These are phyloP conservation scores for Tylopilus cervinicoccineus DNA, from an alignment of 768 basidiomycete genomes.

Conservation along the genomic window DNA sequence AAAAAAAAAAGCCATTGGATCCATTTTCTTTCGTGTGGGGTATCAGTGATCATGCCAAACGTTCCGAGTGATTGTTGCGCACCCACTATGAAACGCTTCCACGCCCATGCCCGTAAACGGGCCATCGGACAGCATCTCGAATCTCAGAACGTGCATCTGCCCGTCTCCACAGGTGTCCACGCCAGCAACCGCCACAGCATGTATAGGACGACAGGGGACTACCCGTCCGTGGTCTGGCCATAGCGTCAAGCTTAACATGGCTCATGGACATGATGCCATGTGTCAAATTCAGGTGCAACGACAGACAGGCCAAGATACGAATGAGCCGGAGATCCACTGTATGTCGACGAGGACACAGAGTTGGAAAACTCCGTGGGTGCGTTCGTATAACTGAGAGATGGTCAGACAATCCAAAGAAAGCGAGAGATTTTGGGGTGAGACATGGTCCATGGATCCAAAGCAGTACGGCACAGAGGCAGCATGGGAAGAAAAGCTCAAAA, in stretches of 20 bases:
- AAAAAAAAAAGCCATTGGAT: too few relatives aligned
- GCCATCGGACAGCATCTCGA: conserved; percentile 17
- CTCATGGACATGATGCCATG: conserved; percentile 19
- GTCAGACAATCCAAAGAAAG: conserved; percentile 7
- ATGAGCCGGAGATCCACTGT: conserved; percentile 39
- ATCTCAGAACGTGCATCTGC: not conserved
- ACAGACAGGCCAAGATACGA: conserved; percentile 29
- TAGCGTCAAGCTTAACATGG: not conserved
- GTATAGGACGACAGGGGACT: not conserved
- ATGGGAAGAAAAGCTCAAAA: conserved; percentile 22
- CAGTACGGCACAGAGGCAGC: conserved; percentile 12
- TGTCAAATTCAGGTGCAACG: conserved; percentile 26
- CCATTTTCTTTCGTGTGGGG: too few relatives aligned
- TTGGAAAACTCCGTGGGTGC: conserved; percentile 15
- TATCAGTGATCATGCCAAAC: too few relatives aligned
- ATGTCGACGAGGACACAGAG: conserved; percentile 39
- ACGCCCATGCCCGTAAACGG: conserved; percentile 10
- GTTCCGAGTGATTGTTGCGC: too few relatives aligned
- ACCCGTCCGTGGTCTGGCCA: not conserved
- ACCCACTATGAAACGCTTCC: conserved; percentile 7
- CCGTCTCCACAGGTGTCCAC: not conserved
- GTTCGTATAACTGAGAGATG: conserved; percentile 3
- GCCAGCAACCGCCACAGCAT: conserved; percentile 4
- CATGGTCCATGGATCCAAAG: conserved; percentile 27
- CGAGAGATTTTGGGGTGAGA: conserved; percentile 19